phyloP scores from a whole-genome alignment of 2,329 filamentous ascomycete genomes.

The Pyrenochaeta sp. region DNA sequence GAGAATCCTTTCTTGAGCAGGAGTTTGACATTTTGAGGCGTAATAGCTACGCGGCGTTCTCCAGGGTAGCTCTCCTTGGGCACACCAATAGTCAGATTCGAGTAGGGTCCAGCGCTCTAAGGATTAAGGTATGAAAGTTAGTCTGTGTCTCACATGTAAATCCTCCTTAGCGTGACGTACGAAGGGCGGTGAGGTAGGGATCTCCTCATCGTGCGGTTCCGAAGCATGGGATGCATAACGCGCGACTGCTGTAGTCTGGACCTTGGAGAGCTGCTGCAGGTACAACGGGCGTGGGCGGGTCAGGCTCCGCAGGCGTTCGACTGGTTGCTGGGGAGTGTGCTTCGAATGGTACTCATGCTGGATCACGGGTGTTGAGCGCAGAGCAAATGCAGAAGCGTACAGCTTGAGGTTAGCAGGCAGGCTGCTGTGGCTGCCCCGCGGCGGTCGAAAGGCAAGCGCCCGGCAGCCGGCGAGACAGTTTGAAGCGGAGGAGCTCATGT shows the following conservation, averaged over 20 bases:
- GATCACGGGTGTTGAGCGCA: constrained; percentile 28
- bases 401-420: constrained; percentile 29
- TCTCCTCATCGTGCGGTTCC: constrained; percentile 48
- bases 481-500: constrained; percentile 38
- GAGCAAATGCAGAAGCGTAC: constrained; percentile 21
- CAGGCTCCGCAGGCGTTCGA: constrained; percentile 32
- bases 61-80: constrained; percentile 80
- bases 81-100: constrained; percentile 77
- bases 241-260: constrained; percentile 32
- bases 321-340: constrained; percentile 22
- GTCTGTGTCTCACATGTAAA: background rate
- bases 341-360: constrained; percentile 29
- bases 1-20: constrained; percentile 86
- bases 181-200: constrained; percentile 45
- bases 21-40: constrained; percentile 81
- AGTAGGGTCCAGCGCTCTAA: constrained; percentile 65
- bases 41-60: constrained; percentile 85
- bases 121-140: background rate
- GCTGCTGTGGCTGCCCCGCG: constrained; percentile 26
- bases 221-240: constrained; percentile 44
- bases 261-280: constrained; percentile 39
- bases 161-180: background rate
- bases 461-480: constrained; percentile 39
- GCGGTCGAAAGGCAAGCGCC: constrained; percentile 33
- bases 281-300: constrained; percentile 36